phyloP scores from a whole-genome alignment of 2,329 filamentous ascomycete species.

The Hirsutella minnesotensis region DNA sequence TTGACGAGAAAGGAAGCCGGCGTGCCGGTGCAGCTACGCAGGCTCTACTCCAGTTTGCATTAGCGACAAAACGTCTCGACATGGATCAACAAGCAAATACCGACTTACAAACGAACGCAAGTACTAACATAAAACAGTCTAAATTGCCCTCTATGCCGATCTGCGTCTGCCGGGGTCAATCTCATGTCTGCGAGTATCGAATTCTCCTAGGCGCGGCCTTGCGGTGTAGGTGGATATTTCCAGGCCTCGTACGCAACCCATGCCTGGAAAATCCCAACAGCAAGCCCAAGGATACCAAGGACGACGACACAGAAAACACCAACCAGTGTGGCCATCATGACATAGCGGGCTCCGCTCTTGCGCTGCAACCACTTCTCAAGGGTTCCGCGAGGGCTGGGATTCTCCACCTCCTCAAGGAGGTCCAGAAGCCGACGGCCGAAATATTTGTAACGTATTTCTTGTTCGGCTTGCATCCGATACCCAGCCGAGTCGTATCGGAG shows the following conservation, averaged over 20 bases:
- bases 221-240: not conserved
- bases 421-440: not conserved
- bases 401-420: not conserved
- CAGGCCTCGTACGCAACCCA: not conserved
- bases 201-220: too few relatives aligned
- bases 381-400: not conserved
- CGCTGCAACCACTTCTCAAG: not conserved
- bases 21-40: too few relatives aligned
- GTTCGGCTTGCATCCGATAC: not conserved
- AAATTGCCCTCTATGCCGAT: too few relatives aligned
- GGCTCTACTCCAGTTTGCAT: too few relatives aligned
- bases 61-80: too few relatives aligned
- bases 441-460: not conserved
- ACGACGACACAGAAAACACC: not conserved
- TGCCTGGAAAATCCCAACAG: not conserved
- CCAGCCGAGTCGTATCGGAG: not conserved
- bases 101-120: too few relatives aligned
- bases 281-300: not conserved
- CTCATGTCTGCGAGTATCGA: too few relatives aligned
- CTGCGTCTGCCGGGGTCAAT: too few relatives aligned
- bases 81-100: too few relatives aligned
- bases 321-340: not conserved
- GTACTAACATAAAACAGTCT: too few relatives aligned
- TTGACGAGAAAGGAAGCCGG: too few relatives aligned
- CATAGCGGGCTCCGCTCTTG: not conserved